Base-by-base conservation (phyloP, 495 filamentous ascomycete genomes). In the Daldinia childiae region DNA sequence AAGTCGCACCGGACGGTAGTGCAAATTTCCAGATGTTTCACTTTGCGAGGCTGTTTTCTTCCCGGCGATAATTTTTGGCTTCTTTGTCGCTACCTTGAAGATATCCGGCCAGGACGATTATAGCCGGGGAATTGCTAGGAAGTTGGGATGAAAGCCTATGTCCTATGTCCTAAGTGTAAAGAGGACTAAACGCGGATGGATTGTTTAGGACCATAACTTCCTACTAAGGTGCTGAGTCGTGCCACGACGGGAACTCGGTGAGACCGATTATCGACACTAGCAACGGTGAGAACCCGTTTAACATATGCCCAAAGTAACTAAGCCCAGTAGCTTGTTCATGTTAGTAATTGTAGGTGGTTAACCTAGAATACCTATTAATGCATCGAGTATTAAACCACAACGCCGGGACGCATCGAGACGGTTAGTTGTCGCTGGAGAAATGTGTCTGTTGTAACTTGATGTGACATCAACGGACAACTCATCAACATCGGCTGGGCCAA, bases 1-100 rank as follows among this genome's bases (percentile, higher is more conserved):
- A 60, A 45, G 69, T 72, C 21, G 55, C 57, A 73, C 70, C 15
- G 57, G 52, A 56, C 1, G 19, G 65, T 66, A 15, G 65, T 69
- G 51, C 70, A 62, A 73, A 73, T 73, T 65, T 73, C 70, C 62
- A 73, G 61, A 12, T 73, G 70, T 73, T 73, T 73, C 70, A 73
- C 65, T 69, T 73, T 32, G 56, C 61, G 70, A 72, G 57, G 24
- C 27, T 56, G 56, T 62, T 61, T 64, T 65, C 65, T 62, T 66
- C 55, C 64, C 41, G 51, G 39, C 50, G 39, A 64, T 48, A 45
- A 57, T 52, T 57, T 41, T 57, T 62, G 12, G 58, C 58, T n/a
- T 48, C 21, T 24, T 21, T 45, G 41, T 21, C 8, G 43, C 11
- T 48, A 9, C 21, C 3, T 48, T 4, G 43, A 48, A 48, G 43